A percentile compares a stretch with the other conserved stretches of the same genome.
These are phyloP conservation scores for Flaveria brownii DNA, from an alignment of 129 eudicot genomes.

Conservation along the genomic window DNA sequence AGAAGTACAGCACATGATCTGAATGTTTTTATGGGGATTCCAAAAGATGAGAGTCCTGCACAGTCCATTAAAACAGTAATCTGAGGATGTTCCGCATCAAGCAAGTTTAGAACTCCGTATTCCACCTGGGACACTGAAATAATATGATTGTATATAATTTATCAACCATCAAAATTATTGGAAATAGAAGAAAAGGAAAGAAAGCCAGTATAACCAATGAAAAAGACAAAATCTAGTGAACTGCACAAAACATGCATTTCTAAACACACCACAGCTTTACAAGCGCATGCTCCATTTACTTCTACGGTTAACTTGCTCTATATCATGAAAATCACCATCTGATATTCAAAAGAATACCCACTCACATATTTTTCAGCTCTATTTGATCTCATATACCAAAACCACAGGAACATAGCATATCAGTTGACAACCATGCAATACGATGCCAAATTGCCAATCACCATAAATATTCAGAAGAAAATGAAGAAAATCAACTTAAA, in stretches of 20 bases:
- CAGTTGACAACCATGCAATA: background rate
- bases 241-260: slow-evolving; percentile 5
- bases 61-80: slow-evolving; percentile 82
- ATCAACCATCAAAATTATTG: background rate
- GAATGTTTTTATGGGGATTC: slow-evolving; percentile 66
- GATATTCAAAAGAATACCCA: background rate
- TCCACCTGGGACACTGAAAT: slow-evolving; percentile 74
- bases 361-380: background rate
- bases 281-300: background rate
- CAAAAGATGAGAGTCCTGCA: slow-evolving; percentile 66
- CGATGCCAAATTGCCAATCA: background rate
- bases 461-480: background rate
- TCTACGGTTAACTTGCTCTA: background rate
- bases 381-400: background rate
- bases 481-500: background rate
- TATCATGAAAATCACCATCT: background rate
- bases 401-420: background rate
- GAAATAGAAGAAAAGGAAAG: background rate
- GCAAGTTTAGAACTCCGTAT: slow-evolving; percentile 61
- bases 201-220: background rate
- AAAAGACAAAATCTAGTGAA: background rate
- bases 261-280: background rate
- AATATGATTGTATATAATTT: slow-evolving; percentile 8
- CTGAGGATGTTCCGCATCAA: slow-evolving; percentile 49
- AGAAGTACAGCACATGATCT: slow-evolving; percentile 68